A percentile compares a stretch with the other conserved stretches of the same genome.
Conservation (phyloP, 192 early-diverging fungal species). For the Endogone sp. region DNA sequence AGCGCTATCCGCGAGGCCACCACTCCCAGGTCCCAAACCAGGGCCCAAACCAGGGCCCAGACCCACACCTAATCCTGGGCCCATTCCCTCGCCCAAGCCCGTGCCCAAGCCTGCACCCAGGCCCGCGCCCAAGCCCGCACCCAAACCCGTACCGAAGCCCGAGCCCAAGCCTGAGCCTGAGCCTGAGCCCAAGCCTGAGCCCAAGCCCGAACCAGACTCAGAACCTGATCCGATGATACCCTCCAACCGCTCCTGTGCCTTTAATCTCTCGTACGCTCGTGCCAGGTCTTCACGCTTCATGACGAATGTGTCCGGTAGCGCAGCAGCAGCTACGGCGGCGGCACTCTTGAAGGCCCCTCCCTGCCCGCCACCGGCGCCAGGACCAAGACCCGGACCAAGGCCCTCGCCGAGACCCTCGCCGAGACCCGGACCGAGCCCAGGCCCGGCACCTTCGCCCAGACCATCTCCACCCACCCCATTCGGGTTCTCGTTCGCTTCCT, state of each 20-base stretch:
- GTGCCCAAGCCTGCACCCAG: background rate
- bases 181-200: constrained; percentile 3
- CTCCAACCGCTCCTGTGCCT: constrained; percentile 29
- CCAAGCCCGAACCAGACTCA: constrained; percentile 5
- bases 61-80: background rate
- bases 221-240: constrained; percentile 5
- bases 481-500: constrained; percentile 51
- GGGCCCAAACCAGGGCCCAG: background rate
- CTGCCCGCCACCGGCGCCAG: background rate
- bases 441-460: constrained; percentile 21
- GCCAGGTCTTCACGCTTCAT: constrained; percentile 22
- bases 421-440: background rate
- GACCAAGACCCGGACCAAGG: constrained; percentile 16
- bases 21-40: constrained; percentile 4
- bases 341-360: background rate
- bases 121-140: constrained; percentile 2
- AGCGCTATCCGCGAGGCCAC: background rate
- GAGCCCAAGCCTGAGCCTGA: constrained; percentile 1
- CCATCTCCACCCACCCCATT: constrained; percentile 44
- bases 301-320: constrained; percentile 8
- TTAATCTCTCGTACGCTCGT: constrained; percentile 29
- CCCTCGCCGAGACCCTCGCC: constrained; percentile 8
- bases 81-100: background rate
- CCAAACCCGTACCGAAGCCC: constrained; percentile 3
- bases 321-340: too few relatives aligned